A percentile compares a stretch with the other conserved stretches of the same genome.
phyloP scores from a whole-genome alignment of 108 stramenopile genomes.

The Skeletonema tropicum region DNA sequence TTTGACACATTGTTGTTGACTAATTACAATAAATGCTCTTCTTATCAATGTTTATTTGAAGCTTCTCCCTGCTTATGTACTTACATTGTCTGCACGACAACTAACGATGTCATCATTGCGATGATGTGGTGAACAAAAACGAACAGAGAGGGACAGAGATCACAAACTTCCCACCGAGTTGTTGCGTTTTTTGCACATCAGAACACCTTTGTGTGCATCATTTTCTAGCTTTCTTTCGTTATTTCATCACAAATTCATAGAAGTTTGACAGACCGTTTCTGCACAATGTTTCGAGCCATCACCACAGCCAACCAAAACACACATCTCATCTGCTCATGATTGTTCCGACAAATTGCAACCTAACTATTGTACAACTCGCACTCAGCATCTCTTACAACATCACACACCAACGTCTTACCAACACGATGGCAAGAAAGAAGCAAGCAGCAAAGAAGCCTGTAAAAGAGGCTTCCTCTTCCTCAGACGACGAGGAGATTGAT shows the following conservation, averaged over 20 bases:
- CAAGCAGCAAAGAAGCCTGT: constrained; percentile 3
- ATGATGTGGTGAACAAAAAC: too few relatives aligned
- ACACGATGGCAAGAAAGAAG: constrained; percentile 26
- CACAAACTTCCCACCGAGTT: too few relatives aligned
- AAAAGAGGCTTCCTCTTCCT: background rate
- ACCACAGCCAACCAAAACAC: background rate
- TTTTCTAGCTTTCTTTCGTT: too few relatives aligned
- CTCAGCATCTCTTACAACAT: background rate
- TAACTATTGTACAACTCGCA: background rate
- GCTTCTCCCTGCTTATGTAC: too few relatives aligned
- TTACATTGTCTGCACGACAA: too few relatives aligned
- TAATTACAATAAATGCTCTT: too few relatives aligned
- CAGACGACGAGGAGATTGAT: constrained; percentile 24
- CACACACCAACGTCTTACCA: background rate
- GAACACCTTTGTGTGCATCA: background rate
- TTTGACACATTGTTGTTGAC: background rate
- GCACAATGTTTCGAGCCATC: background rate
- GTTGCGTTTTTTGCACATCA: too few relatives aligned
- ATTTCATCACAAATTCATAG: too few relatives aligned
- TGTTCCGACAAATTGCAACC: background rate
- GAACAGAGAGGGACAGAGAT: too few relatives aligned
- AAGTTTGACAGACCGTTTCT: background rate
- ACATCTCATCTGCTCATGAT: background rate
- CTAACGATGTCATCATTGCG: too few relatives aligned
- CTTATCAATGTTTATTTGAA: too few relatives aligned